Conservation (phyloP, 805 yeast species). For the Cephaloascus albidus region DNA sequence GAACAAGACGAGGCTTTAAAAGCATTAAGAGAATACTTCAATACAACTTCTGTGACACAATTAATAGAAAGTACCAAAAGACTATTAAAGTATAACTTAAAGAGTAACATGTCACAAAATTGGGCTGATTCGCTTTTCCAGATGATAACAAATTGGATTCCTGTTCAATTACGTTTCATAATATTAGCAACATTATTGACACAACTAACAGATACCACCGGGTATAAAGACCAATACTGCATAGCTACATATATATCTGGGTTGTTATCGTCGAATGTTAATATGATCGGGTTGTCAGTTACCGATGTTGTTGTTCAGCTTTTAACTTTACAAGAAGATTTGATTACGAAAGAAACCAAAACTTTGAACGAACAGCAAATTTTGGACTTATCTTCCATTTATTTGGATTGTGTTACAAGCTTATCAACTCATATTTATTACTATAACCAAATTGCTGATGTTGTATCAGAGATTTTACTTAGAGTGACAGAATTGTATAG, state of each 20-base stretch:
- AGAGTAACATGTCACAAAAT: slow-evolving; percentile 14
- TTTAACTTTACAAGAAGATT: slow-evolving; percentile 34
- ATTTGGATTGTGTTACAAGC: slow-evolving; percentile 53
- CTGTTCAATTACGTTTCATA: slow-evolving; percentile 67
- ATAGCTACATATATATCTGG: slow-evolving; percentile 41
- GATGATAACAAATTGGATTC: slow-evolving; percentile 67
- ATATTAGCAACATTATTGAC: slow-evolving; percentile 38
- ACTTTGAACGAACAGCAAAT: slow-evolving; percentile 8
- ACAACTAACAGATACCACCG: slow-evolving; percentile 10
- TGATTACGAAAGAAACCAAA: slow-evolving; percentile 1
- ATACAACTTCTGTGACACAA: slow-evolving; percentile 53
- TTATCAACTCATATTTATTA: slow-evolving; percentile 75
- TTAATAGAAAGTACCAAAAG: slow-evolving; percentile 46
- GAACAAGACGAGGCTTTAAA: slow-evolving; percentile 6
- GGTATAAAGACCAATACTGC: slow-evolving; percentile 20
- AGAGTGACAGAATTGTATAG: slow-evolving; percentile 24
- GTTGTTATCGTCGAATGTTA: slow-evolving; percentile 66
- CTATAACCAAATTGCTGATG: slow-evolving; percentile 78
- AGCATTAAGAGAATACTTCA: slow-evolving; percentile 53
- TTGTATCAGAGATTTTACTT: slow-evolving; percentile 57
- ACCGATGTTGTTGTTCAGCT: slow-evolving; percentile 64
- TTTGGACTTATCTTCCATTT: slow-evolving; percentile 26
- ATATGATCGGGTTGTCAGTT: slow-evolving; percentile 81
- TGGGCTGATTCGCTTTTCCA: slow-evolving; percentile 58
- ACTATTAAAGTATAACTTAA: slow-evolving; percentile 35